phyloP scores from a whole-genome alignment of 2,329 filamentous ascomycete species.

The Diaporthe caulivora region DNA sequence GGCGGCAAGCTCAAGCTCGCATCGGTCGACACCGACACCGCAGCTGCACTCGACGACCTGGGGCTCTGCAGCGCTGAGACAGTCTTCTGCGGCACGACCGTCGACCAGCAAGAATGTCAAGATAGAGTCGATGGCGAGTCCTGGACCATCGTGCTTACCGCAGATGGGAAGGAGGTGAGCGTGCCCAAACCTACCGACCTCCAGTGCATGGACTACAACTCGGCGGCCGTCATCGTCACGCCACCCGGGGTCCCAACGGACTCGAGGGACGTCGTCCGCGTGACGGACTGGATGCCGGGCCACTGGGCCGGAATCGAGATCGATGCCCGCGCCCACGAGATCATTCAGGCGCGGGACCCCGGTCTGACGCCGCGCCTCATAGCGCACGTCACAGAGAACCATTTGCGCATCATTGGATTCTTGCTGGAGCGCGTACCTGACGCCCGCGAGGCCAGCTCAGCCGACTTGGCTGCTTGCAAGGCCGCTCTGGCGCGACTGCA shows the following conservation, averaged over 20 bases:
- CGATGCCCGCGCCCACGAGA: constrained; percentile 17
- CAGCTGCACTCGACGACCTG: background rate
- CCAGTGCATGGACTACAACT: constrained; percentile 10
- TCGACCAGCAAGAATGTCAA: background rate
- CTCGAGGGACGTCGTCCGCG: background rate
- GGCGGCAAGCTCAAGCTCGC: constrained; percentile 22
- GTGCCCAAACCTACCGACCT: background rate
- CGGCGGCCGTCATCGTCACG: background rate
- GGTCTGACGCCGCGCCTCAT: constrained; percentile 14
- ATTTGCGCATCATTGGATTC: constrained; percentile 4
- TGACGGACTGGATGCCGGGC: constrained; percentile 2
- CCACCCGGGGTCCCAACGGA: background rate
- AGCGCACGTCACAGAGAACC: constrained; percentile 30
- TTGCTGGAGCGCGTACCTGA: constrained; percentile 19
- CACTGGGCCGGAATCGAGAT: background rate
- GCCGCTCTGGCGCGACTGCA: constrained; percentile 9
- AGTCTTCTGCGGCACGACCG: background rate
- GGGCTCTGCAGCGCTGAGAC: background rate
- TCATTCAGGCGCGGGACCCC: constrained; percentile 25
- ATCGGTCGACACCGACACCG: constrained; percentile 1
- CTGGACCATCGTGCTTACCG: background rate
- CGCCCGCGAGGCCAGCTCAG: constrained; percentile 18
- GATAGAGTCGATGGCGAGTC: too few relatives aligned
- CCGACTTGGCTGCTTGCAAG: constrained; percentile 18
- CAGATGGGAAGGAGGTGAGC: background rate